A percentile compares a stretch with the other conserved stretches of the same genome.
phyloP scores from a whole-genome alignment of 2,329 filamentous ascomycete species.

The Chrysosporium keratinophilum region DNA sequence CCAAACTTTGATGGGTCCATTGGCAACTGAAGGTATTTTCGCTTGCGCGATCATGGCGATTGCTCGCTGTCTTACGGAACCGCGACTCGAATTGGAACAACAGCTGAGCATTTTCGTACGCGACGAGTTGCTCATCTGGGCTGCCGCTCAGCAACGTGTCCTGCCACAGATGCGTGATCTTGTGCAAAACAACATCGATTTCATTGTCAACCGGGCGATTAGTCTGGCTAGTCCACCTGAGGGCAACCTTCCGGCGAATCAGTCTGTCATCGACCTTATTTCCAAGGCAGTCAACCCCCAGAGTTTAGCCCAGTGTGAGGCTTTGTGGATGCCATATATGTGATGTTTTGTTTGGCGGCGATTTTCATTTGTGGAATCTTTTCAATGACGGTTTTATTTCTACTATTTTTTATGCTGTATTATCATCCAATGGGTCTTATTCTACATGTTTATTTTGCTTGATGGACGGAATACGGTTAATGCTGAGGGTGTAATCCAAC shows the following conservation, averaged over 20 bases:
- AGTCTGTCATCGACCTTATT: constrained; percentile 91
- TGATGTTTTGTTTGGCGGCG: constrained; percentile 35
- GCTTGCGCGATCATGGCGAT: constrained; percentile 94
- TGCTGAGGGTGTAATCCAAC: not conserved
- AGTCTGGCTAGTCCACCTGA: constrained; percentile 68
- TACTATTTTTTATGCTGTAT: constrained; percentile 14
- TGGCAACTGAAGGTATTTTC: constrained; percentile 93
- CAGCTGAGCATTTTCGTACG: constrained; percentile 89
- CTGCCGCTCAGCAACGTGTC: constrained; percentile 64
- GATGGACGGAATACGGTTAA: not conserved
- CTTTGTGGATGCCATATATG: constrained; percentile 95
- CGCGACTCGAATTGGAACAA: constrained; percentile 73
- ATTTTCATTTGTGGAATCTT: constrained; percentile 10
- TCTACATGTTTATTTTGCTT: constrained; percentile 7
- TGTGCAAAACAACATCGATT: constrained; percentile 76
- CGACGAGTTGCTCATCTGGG: constrained; percentile 98
- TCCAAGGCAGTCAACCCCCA: constrained; percentile 87
- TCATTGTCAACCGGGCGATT: constrained; percentile 82
- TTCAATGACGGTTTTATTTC: constrained; percentile 10
- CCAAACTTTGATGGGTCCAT: constrained; percentile 88
- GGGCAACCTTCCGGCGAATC: constrained; percentile 78
- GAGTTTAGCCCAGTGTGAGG: constrained; percentile 77
- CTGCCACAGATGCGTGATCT: constrained; percentile 59
- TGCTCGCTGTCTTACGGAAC: constrained; percentile 83
- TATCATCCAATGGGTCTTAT: constrained; percentile 11